These are phyloP conservation scores for Ceratobasidium sp. DNA, from an alignment of 1,284 basidiomycete genomes.

Conservation along the genomic window DNA sequence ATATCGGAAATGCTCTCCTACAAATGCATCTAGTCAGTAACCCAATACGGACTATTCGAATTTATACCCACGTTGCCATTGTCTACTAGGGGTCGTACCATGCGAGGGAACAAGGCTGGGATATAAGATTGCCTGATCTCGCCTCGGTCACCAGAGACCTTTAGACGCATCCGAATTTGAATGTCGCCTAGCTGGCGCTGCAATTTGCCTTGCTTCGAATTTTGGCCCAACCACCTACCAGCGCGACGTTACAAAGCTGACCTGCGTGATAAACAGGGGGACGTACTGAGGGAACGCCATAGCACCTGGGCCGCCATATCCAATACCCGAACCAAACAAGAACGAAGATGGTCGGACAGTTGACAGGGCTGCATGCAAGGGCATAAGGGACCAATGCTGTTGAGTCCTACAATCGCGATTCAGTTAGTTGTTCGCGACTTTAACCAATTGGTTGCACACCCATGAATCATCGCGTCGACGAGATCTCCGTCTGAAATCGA, in stretches of 20 bases:
- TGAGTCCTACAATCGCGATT: slow-evolving; percentile 71
- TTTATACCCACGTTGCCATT: slow-evolving; percentile 62
- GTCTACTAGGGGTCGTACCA: slow-evolving; percentile 84
- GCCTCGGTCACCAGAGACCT: slow-evolving; percentile 87
- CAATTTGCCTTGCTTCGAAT: slow-evolving; percentile 91
- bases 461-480: slow-evolving; percentile 94
- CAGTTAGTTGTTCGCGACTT: slow-evolving; percentile 14
- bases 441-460: slow-evolving; percentile 64
- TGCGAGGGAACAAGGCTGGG: slow-evolving; percentile 82
- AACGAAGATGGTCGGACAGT: slow-evolving; percentile 87
- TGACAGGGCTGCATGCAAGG: slow-evolving; percentile 91
- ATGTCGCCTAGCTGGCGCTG: slow-evolving; percentile 87
- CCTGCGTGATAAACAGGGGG: neutral
- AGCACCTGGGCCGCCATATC: slow-evolving; percentile 74
- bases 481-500: slow-evolving; percentile 96
- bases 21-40: neutral
- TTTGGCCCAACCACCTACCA: slow-evolving; percentile 93
- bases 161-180: slow-evolving; percentile 94
- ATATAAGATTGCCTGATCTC: slow-evolving; percentile 95
- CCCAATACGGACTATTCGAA: neutral
- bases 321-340: slow-evolving; percentile 76
- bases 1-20: slow-evolving; percentile 84
- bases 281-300: slow-evolving; percentile 86
- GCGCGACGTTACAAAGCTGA: slow-evolving; percentile 26
- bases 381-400: slow-evolving; percentile 97